These are phyloP conservation scores for Omphalotus olearius DNA, from an alignment of 1,284 basidiomycete genomes.

Conservation along the genomic window DNA sequence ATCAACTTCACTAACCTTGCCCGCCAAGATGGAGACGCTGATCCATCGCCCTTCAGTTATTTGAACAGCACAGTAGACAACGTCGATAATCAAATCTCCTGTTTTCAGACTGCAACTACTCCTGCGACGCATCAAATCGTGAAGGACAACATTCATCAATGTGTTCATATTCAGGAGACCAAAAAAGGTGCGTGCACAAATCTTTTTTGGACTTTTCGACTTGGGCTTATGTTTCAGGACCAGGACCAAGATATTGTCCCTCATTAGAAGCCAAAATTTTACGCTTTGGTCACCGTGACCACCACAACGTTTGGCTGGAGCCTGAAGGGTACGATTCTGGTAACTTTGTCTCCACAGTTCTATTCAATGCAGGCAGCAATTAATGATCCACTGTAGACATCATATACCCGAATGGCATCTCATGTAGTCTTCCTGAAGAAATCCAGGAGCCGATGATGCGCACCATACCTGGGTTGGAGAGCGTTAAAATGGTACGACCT, in stretches of 20 bases:
- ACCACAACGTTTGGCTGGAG: slow-evolving; percentile 84
- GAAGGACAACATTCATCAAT: slow-evolving; percentile 67
- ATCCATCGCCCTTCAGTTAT: slow-evolving; percentile 62
- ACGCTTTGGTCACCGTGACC: slow-evolving; percentile 69
- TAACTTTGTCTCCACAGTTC: not conserved
- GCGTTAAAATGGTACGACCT: slow-evolving; percentile 75
- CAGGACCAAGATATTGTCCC: slow-evolving; percentile 88
- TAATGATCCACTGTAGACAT: slow-evolving; percentile 37
- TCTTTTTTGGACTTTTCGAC: not conserved
- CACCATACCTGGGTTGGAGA: slow-evolving; percentile 81
- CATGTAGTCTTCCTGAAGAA: slow-evolving; percentile 83
- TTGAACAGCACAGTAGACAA: slow-evolving; percentile 47
- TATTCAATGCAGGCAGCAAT: not conserved
- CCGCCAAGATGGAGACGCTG: slow-evolving; percentile 56
- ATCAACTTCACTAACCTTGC: slow-evolving; percentile 64
- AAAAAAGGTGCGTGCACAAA: slow-evolving; percentile 55
- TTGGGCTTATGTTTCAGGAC: not conserved
- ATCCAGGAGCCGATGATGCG: slow-evolving; percentile 77
- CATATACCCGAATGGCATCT: slow-evolving; percentile 88
- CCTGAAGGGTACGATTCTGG: slow-evolving; percentile 83
- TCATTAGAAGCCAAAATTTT: slow-evolving; percentile 86
- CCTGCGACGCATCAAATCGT: slow-evolving; percentile 71
- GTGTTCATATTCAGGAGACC: slow-evolving; percentile 83
- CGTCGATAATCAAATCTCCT: slow-evolving; percentile 65
- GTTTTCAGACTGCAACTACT: slow-evolving; percentile 75